These are phyloP conservation scores for Botrytis cinerea DNA, from an alignment of 2,329 filamentous ascomycete genomes.

Conservation along the genomic window DNA sequence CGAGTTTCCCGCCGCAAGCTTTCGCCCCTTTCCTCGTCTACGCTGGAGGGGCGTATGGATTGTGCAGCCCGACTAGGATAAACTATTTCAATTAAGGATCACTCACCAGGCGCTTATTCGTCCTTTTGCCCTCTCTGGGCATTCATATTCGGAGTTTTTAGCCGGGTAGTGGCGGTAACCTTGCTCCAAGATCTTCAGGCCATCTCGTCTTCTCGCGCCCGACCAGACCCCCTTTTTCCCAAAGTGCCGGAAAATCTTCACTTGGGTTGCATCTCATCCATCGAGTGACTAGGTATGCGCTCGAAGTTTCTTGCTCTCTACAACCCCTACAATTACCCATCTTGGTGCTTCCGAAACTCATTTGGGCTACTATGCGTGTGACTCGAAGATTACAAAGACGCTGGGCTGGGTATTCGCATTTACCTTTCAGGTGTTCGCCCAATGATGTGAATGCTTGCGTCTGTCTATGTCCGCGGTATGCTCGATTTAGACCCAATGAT, in stretches of 20 bases:
- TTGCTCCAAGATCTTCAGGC: background rate
- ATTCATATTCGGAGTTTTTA: background rate
- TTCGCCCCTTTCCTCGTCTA: background rate
- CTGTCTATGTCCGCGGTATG: background rate
- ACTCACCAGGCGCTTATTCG: background rate
- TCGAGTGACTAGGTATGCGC: background rate
- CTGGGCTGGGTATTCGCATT: background rate
- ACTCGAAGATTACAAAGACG: background rate
- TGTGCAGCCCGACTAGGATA: background rate
- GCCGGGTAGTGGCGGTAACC: background rate
- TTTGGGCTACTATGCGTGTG: constrained; percentile 6
- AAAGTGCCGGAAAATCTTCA: background rate
- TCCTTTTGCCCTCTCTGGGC: background rate
- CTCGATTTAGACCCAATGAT: background rate
- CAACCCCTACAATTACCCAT: background rate
- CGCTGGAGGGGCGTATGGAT: background rate
- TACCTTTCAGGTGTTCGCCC: background rate
- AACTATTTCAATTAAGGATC: background rate
- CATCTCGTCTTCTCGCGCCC: background rate
- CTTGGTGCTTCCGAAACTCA: constrained; percentile 9
- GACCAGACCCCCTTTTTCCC: background rate
- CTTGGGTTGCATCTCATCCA: background rate
- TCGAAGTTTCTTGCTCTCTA: background rate
- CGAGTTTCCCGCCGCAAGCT: background rate
- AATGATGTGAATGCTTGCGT: background rate